Evolutionary conservation across 2,329 filamentous ascomycete genomes (phyloP), one percentile per base, ranked within the genome.

Genomic region (Pseudogymnoascus sp.): DNA sequence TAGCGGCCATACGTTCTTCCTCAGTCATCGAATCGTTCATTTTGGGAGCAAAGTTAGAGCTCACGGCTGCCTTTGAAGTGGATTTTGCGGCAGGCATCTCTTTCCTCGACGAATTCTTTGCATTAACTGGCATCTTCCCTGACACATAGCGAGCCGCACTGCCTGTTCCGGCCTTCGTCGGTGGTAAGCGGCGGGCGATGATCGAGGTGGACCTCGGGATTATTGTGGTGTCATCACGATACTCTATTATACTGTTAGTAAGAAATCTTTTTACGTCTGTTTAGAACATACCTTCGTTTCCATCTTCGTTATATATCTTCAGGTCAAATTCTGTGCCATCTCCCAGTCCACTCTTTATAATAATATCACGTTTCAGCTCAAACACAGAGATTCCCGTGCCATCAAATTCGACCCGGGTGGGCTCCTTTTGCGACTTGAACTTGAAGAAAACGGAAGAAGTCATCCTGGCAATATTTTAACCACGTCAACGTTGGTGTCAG

Each of bases 401-500:
- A 77, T 99, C 93, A 76, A 99, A 97, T 73, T 92, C 90, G 71
- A 99, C 92, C 73, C 92, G 87, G 63, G 91, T 91, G 64, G 92
- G 91, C 74, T 97, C 94, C 80, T 92, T 97, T 74, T 95, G 92
- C 70, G 93, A 97, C 80, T 97, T 97, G 87, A 99, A 99, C 80
- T 96, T 96, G 90, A 97, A 99, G 79, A 97, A 97, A 73, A 99
- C 94, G 68, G 92, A 97, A 63, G 94, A 82, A 62, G 72, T 64
- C 72, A 74, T 74, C 60, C 64, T 73, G 67, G 59, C 60, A 58
- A 44, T 59, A 35, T 62, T 59, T 33, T 60, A 21, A 55, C 48
- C 48, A 55, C 48, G 48, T 55, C n/a, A 55, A 33, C 5, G 29
- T 33, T 55, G 48, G 48, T 17, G 60, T 36, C 58, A 60, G 12